Conservation (phyloP, 1,139 yeast genomes). For the Pichia sp. region DNA sequence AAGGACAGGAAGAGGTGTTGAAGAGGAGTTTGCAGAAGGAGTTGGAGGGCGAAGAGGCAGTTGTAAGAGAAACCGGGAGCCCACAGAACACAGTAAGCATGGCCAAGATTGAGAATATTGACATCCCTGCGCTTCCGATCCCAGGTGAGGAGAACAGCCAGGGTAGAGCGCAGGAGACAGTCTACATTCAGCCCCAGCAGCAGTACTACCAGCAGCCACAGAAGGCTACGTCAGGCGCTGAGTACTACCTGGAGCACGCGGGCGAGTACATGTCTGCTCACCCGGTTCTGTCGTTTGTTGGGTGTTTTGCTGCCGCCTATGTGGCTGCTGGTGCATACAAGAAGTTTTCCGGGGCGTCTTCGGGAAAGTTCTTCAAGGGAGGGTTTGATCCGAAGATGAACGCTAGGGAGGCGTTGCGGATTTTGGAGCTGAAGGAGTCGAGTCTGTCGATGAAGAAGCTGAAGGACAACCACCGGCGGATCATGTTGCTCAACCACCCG, state of each 20-base stretch:
- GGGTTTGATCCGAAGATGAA: slow-evolving; percentile 89
- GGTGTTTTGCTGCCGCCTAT: slow-evolving; percentile 63
- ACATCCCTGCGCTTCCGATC: slow-evolving; percentile 55
- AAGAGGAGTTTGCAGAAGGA: background rate
- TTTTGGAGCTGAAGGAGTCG: slow-evolving; percentile 77
- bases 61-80: background rate
- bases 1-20: background rate
- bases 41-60: background rate
- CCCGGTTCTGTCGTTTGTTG: slow-evolving; percentile 71
- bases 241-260: slow-evolving; percentile 66
- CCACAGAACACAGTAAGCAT: slow-evolving; percentile 7
- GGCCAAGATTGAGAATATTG: slow-evolving; percentile 38
- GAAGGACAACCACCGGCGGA: slow-evolving; percentile 87
- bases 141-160: slow-evolving; percentile 46
- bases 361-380: slow-evolving; percentile 73
- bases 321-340: slow-evolving; percentile 67
- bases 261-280: slow-evolving; percentile 66
- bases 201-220: slow-evolving; percentile 36
- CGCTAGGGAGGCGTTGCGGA: slow-evolving; percentile 85
- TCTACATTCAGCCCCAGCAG: slow-evolving; percentile 21
- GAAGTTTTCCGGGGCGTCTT: slow-evolving; percentile 66
- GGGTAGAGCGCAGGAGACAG: slow-evolving; percentile 24
- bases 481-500: slow-evolving; percentile 94
- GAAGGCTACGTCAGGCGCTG: slow-evolving; percentile 42
- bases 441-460: slow-evolving; percentile 70